Evolutionary conservation across 176 grass and related monocot species (phyloP).

Genomic region (Urochloa ruziziensis): DNA sequence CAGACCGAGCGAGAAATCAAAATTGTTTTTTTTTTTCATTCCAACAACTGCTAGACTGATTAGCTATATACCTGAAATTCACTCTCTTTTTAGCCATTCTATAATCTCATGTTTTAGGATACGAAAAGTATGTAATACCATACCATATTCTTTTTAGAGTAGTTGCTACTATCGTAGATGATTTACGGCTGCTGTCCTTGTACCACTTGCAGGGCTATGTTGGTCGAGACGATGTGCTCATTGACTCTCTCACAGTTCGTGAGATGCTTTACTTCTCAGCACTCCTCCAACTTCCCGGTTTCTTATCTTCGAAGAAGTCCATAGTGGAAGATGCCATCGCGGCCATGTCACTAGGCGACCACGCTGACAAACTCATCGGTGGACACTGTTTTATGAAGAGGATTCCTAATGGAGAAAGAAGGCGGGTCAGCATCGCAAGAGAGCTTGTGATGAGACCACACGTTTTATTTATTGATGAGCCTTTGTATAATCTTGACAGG

Average conservation of each 20-base stretch:
- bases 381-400: slow-evolving; percentile 64
- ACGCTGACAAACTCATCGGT: slow-evolving; percentile 84
- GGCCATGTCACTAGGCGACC: slow-evolving; percentile 79
- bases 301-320: slow-evolving; percentile 66
- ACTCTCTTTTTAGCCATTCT: no score
- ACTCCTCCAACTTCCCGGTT: slow-evolving; percentile 73
- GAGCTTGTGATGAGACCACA: slow-evolving; percentile 93
- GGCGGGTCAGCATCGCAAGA: slow-evolving; percentile 84
- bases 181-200: not conserved
- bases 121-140: no score
- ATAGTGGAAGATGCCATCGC: slow-evolving; percentile 75
- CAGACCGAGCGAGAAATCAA: not conserved
- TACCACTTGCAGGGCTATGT: slow-evolving; percentile 69
- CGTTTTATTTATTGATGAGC: slow-evolving; percentile 86
- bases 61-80: no score
- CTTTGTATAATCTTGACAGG: slow-evolving; percentile 92
- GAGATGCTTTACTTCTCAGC: slow-evolving; percentile 87
- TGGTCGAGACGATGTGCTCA: slow-evolving; percentile 73
- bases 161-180: not conserved
- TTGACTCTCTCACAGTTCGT: slow-evolving; percentile 83
- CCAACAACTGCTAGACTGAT: no score
- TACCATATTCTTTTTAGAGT: not conserved
- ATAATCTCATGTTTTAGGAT: no score
- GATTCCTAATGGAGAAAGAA: slow-evolving; percentile 72
- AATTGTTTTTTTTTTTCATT: not conserved